Evolutionary conservation across 2,329 filamentous ascomycete genomes (phyloP).

Genomic region (Sporothrix globosa): DNA sequence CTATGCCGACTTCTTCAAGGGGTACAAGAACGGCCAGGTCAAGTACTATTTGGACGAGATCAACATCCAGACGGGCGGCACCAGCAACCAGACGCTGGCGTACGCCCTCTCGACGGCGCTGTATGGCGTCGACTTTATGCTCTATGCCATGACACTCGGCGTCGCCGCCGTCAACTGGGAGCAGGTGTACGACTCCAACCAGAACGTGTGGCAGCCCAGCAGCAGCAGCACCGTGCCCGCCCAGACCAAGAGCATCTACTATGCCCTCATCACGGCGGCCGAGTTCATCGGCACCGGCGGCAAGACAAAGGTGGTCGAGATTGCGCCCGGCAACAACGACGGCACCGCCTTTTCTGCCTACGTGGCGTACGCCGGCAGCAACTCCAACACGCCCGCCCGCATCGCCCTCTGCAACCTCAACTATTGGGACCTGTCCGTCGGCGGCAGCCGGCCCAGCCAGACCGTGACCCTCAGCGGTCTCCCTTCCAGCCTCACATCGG

Average conservation of each 20-base stretch:
- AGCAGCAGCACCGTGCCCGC: conserved; percentile 2
- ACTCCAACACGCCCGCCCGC: neutral
- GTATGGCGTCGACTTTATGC: conserved; percentile 16
- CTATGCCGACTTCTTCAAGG: neutral
- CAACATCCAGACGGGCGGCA: conserved; percentile 21
- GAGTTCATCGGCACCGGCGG: conserved; percentile 18
- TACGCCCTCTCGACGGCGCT: neutral
- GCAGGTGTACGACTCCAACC: conserved; percentile 9
- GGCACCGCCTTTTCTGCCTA: conserved; percentile 4
- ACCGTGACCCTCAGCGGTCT: neutral
- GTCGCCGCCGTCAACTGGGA: conserved; percentile 21
- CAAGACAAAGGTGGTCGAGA: neutral
- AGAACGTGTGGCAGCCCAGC: conserved; percentile 23
- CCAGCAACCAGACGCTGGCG: neutral
- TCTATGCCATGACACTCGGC: conserved; percentile 6
- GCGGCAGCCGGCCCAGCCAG: neutral
- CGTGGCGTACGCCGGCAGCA: neutral
- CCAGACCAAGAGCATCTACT: conserved; percentile 25
- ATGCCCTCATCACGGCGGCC: conserved; percentile 6
- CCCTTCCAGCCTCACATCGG: neutral
- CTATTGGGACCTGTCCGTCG: neutral
- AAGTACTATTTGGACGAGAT: conserved; percentile 17
- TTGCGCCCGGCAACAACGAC: conserved; percentile 10
- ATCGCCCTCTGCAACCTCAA: conserved; percentile 13
- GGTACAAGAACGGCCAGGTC: neutral